Base-by-base conservation (phyloP, 2,329 filamentous ascomycete genomes). In the Ceratocystis lukuohia region DNA sequence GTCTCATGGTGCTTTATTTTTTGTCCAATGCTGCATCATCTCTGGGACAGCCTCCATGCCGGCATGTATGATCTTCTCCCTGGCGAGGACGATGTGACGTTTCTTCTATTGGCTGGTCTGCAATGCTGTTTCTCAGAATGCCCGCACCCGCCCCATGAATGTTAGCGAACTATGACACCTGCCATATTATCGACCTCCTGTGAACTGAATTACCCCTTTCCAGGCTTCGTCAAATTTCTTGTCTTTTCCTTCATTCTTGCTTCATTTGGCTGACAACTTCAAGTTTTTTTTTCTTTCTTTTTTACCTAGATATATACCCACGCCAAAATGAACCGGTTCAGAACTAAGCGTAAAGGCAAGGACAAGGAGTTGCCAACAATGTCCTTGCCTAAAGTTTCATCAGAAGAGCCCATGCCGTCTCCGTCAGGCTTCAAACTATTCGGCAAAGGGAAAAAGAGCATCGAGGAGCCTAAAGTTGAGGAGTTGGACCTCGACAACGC, bases 241-340 rank as follows among this genome's bases (percentile, higher is more conserved):
- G n/a, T 5, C 15, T 57, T 28, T 15, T 41, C 15, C 48, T 17
- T 44, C 20, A 37, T 56, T 50, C 37, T 15, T 41, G 37, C 37
- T 41, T 41, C 37, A 5, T 41, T 15, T 41, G 3, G 37, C 37
- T 41, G 10, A 41, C 37, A 15, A 41, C 37, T 12, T 15, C 3
- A 12, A 17, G 28, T 48, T 61, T 17, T 20, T 57, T 30, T 22
- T 20, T 56, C 25, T 37, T n/a, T 53, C 10, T 20, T 48, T 37
- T 61, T 62, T 17, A n/a, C 8, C 66, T 62, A 66, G 30, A 48
- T 17, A 30, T 53, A 28, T 22, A 22, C 22, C 48, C 48, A 41
- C 66, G 25, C 45, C 71, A 75, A 66, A 10, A 92, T 92, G 88
- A 91, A 93, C 77, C 85, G 88, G 66, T 90, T 92, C 73, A 80